These are phyloP conservation scores for Penicillium lividum DNA, from an alignment of 495 filamentous ascomycete species.

Conservation along the genomic window DNA sequence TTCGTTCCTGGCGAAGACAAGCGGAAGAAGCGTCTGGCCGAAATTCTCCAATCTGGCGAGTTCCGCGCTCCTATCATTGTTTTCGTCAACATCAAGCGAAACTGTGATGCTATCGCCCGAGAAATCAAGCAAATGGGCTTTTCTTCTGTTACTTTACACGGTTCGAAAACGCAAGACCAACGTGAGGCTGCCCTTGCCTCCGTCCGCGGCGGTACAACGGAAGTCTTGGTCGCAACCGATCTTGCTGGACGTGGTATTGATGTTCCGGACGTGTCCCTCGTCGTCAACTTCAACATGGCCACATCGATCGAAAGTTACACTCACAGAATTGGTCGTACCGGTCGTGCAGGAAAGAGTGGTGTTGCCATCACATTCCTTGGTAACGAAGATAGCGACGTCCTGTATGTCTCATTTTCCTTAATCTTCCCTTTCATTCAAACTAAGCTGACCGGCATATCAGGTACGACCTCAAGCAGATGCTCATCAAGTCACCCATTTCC, in stretches of 20 bases:
- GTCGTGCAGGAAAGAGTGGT: constrained; percentile 97
- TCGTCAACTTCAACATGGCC: constrained; percentile 99
- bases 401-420: constrained; percentile 59
- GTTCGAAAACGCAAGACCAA: constrained; percentile 96
- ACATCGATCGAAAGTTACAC: constrained; percentile 92
- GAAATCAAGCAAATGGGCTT: constrained; percentile 97
- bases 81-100: constrained; percentile 99
- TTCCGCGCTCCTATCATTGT: constrained; percentile 95
- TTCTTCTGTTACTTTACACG: constrained; percentile 87
- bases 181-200: constrained; percentile 91
- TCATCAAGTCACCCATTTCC: constrained; percentile 86
- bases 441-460: constrained; percentile 33
- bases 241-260: constrained; percentile 98
- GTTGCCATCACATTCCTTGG: constrained; percentile 96
- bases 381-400: constrained; percentile 85
- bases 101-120: constrained; percentile 92
- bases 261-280: constrained; percentile 88
- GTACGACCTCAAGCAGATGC: constrained; percentile 91
- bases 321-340: constrained; percentile 96
- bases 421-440: neutral
- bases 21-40: constrained; percentile 91
- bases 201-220: constrained; percentile 72
- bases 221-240: constrained; percentile 96
- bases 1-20: constrained; percentile 92
- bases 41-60: constrained; percentile 83